Evolutionary conservation across 805 yeast species (phyloP).

Genomic region (Suhomyces kilbournensis): DNA sequence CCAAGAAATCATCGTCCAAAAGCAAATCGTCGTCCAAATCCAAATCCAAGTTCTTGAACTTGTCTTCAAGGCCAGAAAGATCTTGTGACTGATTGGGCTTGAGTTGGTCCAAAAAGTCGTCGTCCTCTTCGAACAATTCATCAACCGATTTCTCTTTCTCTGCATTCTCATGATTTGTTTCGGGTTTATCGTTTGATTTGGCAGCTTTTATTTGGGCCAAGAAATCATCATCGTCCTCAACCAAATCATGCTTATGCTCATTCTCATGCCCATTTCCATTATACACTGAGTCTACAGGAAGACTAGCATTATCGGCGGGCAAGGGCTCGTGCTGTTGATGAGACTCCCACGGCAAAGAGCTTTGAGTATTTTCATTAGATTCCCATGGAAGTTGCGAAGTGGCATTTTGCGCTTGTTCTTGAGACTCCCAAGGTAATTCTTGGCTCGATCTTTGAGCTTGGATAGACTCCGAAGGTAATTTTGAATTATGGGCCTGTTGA

Average conservation of each 20-base stretch:
- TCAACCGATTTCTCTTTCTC: constrained; percentile 1
- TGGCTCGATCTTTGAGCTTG: background rate
- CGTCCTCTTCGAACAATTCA: constrained; percentile 16
- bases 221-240: background rate
- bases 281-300: background rate
- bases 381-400: background rate
- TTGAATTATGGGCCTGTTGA: background rate
- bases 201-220: background rate
- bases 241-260: background rate
- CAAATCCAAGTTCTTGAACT: constrained; percentile 12
- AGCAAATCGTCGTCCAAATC: constrained; percentile 32
- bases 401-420: background rate
- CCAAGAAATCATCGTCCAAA: constrained; percentile 37
- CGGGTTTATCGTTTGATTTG: background rate
- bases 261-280: background rate
- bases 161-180: background rate
- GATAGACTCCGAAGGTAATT: constrained; percentile 5
- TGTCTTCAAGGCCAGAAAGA: constrained; percentile 3
- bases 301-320: background rate
- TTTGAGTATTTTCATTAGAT: background rate
- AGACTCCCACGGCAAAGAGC: background rate
- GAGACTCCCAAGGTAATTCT: constrained; percentile 4
- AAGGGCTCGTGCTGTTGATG: background rate
- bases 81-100: background rate
- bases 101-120: constrained; percentile 16